Evolutionary conservation across 2,329 filamentous ascomycete genomes (phyloP).

Genomic region (Venturia carpophila): DNA sequence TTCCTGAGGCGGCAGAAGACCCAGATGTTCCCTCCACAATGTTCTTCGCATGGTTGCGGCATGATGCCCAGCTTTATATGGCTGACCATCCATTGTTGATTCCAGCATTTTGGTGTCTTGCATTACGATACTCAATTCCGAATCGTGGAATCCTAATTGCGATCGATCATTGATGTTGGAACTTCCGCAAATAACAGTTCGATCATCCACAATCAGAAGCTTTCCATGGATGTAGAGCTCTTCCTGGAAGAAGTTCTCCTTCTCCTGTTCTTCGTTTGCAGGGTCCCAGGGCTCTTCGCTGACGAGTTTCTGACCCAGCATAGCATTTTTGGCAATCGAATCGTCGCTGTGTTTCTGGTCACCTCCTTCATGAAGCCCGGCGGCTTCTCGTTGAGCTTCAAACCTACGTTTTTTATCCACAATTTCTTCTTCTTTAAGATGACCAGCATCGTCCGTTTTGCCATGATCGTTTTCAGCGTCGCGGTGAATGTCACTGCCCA

Average conservation of each 20-base stretch:
- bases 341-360: slow-evolving; percentile 47
- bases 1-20: slow-evolving; percentile 66
- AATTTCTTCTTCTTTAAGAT: slow-evolving; percentile 33
- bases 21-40: slow-evolving; percentile 86
- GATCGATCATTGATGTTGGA: slow-evolving; percentile 90
- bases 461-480: slow-evolving; percentile 22
- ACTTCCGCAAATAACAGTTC: slow-evolving; percentile 73
- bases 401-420: slow-evolving; percentile 42
- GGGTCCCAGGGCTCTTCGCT: slow-evolving; percentile 71
- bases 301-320: slow-evolving; percentile 59
- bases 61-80: slow-evolving; percentile 71
- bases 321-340: slow-evolving; percentile 68
- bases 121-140: slow-evolving; percentile 83
- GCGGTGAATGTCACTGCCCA: slow-evolving; percentile 65
- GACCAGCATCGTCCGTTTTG: slow-evolving; percentile 30
- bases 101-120: slow-evolving; percentile 67
- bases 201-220: slow-evolving; percentile 81
- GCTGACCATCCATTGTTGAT: slow-evolving; percentile 69
- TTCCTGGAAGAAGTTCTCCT: slow-evolving; percentile 86
- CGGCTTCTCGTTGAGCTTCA: slow-evolving; percentile 35
- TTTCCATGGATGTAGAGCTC: slow-evolving; percentile 95
- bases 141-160: slow-evolving; percentile 82
- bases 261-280: slow-evolving; percentile 61
- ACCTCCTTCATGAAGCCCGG: slow-evolving; percentile 33
- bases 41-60: slow-evolving; percentile 73